Base-by-base conservation (phyloP, 768 basidiomycete species). In the Pleurotus tuber-regium region DNA sequence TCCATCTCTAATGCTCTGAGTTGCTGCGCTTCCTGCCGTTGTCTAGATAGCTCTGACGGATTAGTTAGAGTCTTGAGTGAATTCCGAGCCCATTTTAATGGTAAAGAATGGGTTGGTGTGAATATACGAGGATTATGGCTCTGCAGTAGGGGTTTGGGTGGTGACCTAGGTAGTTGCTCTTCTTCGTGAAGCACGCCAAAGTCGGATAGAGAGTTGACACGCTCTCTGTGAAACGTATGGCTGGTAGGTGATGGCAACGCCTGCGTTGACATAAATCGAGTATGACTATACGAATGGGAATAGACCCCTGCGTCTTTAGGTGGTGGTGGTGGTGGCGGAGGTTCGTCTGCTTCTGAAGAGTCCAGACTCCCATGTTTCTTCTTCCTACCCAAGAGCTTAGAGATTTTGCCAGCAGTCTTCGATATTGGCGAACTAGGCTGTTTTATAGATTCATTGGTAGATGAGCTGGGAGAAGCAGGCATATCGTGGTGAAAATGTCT, bases 1-100 rank as follows among this genome's bases (percentile, higher is more conserved):
- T 67, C 58, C 46, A 79, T 77, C 48, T 81, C 79, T 24, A 63
- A 57, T 55, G 79, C 74, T n/a, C 62, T 58, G 39, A 61, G 57
- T 23, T 56, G 54, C 44, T 63, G 61, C 12, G 57, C 55, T 24
- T 62, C 55, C 21, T 50, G 47, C 26, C 67, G 57, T 29, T 60
- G 55, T n/a, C 59, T 61, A 6, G 60, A 59, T 5, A 64, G 56
- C 40, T 66, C 65, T 8, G 52, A 58, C 31, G 63, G 61, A 42
- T 64, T 56, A 6, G 41, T 19, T 12, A 55, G 50, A 16, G 50
- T 28, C 10, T 33, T 19, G 19, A 33, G n/a, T n/a, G 53, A 47
- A 19, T 50, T 30, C 4, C 5, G 23, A 5, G 41, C 35, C 51
- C 56, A 52, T 39, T 53, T 59, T 8, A 43, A 46, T 5, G 29